Conservation (phyloP, 768 basidiomycete species). For the Ramaria sp. region DNA sequence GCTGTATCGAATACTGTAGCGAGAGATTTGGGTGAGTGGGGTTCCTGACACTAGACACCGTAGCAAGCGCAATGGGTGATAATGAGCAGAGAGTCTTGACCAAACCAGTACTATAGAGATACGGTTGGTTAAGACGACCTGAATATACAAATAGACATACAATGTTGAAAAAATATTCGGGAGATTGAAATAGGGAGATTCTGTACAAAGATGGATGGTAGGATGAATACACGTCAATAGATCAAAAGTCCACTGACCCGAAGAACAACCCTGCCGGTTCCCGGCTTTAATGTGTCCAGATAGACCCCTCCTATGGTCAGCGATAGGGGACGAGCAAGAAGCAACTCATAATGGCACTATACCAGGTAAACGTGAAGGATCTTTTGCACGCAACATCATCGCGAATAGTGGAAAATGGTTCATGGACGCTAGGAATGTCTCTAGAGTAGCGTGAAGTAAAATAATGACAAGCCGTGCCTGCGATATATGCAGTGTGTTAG, state of each 20-base stretch:
- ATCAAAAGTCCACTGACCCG: not conserved
- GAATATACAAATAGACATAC: conserved; percentile 10
- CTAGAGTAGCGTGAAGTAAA: conserved; percentile 46
- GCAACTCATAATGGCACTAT: not conserved
- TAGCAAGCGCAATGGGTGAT: conserved; percentile 15
- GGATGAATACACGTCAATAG: not conserved
- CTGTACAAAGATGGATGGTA: not conserved
- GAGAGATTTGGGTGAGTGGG: conserved; percentile 17
- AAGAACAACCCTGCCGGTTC: not conserved
- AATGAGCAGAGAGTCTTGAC: conserved; percentile 18
- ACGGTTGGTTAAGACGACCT: not conserved
- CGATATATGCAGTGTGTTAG: not conserved
- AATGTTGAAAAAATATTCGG: conserved; percentile 19
- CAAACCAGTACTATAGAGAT: conserved; percentile 14
- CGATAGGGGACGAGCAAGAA: not conserved
- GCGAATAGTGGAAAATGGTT: conserved; percentile 92
- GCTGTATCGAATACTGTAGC: conserved; percentile 16
- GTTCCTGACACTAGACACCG: conserved; percentile 15
- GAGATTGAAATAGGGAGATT: conserved; percentile 17
- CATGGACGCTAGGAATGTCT: conserved; percentile 64
- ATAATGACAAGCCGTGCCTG: conserved; percentile 49
- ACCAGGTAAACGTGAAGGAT: conserved; percentile 79
- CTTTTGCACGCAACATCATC: conserved; percentile 73
- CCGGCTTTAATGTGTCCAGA: not conserved
- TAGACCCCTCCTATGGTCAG: conserved; percentile 9